These are phyloP conservation scores for Aplosporella prunicola DNA, from an alignment of 2,329 filamentous ascomycete genomes.

Conservation along the genomic window DNA sequence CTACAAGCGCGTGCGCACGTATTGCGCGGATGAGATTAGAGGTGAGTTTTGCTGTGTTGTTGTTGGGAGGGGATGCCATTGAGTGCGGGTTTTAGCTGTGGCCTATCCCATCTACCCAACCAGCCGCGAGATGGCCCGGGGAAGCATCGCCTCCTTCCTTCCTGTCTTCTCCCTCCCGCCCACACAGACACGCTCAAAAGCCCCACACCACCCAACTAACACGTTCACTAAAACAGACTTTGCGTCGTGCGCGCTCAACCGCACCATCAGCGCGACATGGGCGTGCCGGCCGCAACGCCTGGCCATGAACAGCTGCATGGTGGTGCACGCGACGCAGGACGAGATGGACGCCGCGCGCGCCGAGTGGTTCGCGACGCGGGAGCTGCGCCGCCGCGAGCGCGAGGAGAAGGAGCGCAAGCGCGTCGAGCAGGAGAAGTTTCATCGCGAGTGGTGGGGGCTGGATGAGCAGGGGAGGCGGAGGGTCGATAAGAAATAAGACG, in stretches of 20 bases:
- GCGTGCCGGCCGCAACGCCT: constrained; percentile 70
- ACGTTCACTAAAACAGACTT: too few species aligned
- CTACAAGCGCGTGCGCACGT: constrained; percentile 64
- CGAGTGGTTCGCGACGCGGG: constrained; percentile 79
- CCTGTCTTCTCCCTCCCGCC: too few species aligned
- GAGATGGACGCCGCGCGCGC: constrained; percentile 82
- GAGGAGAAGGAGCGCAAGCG: constrained; percentile 45
- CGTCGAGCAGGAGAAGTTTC: constrained; percentile 35
- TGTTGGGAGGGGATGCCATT: too few species aligned
- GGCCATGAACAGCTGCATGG: constrained; percentile 92
- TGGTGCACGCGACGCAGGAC: constrained; percentile 68
- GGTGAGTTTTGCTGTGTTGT: constrained; percentile 26
- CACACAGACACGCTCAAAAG: too few species aligned
- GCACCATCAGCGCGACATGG: constrained; percentile 82
- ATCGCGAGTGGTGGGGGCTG: constrained; percentile 43
- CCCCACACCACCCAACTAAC: too few species aligned
- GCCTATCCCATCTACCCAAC: too few species aligned
- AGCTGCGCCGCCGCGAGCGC: constrained; percentile 58
- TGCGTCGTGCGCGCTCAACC: constrained; percentile 76
- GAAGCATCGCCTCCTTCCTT: too few species aligned
- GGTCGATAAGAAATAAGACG: constrained; percentile 6
- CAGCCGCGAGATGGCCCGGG: too few species aligned
- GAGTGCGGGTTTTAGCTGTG: too few species aligned
- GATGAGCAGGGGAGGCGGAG: constrained; percentile 27
- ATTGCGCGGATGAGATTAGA: constrained; percentile 54